These are phyloP conservation scores for Monilinia polystroma DNA, from an alignment of 2,329 filamentous ascomycete species.

Conservation along the genomic window DNA sequence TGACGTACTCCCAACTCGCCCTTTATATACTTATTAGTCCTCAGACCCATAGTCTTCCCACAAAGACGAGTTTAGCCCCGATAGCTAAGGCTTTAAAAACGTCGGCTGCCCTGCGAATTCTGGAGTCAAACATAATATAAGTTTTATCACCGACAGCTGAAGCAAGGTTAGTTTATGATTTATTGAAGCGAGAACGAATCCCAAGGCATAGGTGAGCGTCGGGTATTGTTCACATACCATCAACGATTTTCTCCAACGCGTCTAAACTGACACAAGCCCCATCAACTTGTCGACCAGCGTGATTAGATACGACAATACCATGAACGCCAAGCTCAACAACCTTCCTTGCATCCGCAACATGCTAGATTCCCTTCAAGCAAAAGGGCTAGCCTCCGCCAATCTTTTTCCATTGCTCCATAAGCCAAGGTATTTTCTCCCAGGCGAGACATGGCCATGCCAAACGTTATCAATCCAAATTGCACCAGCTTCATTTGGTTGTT, in stretches of 20 bases:
- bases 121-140: constrained; percentile 64
- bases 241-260: constrained; percentile 57
- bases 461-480: constrained; percentile 63
- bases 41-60: constrained; percentile 63
- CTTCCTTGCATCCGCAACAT: constrained; percentile 55
- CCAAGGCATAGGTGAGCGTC: neutral
- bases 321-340: constrained; percentile 58
- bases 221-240: constrained; percentile 41
- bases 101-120: constrained; percentile 62
- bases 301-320: constrained; percentile 60
- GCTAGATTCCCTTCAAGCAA: constrained; percentile 62
- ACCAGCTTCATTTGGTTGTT: constrained; percentile 54
- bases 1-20: constrained; percentile 61
- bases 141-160: constrained; percentile 53
- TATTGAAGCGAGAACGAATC: too few relatives aligned
- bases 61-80: constrained; percentile 61
- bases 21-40: constrained; percentile 52
- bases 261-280: constrained; percentile 59
- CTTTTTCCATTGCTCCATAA: constrained; percentile 58
- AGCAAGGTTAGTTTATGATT: neutral
- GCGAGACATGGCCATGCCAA: constrained; percentile 61
- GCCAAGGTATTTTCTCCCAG: constrained; percentile 64
- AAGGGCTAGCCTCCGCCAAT: constrained; percentile 59
- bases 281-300: constrained; percentile 60
- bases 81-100: constrained; percentile 66